A percentile compares a stretch with the other conserved stretches of the same genome.
phyloP scores from a whole-genome alignment of 768 basidiomycete genomes.

The Mrakia frigida region DNA sequence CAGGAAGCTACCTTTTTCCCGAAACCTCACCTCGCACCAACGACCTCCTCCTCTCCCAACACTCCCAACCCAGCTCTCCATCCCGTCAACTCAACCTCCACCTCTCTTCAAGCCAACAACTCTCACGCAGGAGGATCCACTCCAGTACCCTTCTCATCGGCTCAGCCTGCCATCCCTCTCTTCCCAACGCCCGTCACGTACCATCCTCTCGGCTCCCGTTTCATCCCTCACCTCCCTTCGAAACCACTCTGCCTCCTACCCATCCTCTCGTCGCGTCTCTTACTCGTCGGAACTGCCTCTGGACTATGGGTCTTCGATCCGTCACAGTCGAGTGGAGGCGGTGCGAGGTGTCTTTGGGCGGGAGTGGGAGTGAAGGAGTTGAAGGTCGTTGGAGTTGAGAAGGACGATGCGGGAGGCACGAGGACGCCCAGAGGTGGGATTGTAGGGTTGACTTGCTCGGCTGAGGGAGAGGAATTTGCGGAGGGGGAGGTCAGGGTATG shows the following conservation, averaged over 20 bases:
- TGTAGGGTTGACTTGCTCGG: neutral
- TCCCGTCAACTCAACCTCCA: neutral
- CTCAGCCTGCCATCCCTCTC: constrained; percentile 4
- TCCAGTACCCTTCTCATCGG: neutral
- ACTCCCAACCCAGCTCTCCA: neutral
- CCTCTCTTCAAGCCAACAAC: constrained; percentile 3
- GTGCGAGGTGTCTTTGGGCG: constrained; percentile 11
- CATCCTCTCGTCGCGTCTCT: neutral
- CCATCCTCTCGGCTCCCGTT: constrained; percentile 19
- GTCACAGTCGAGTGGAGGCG: neutral
- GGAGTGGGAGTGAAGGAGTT: constrained; percentile 14
- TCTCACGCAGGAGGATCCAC: neutral
- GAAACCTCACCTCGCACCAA: neutral
- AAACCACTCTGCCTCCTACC: constrained; percentile 14
- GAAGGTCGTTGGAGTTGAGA: constrained; percentile 2
- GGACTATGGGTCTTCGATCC: constrained; percentile 18
- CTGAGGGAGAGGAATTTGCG: neutral
- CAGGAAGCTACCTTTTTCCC: constrained; percentile 10
- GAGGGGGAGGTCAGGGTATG: constrained; percentile 18
- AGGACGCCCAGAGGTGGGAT: constrained; percentile 16
- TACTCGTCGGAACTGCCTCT: constrained; percentile 9
- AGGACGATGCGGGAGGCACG: constrained; percentile 1
- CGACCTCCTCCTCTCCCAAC: neutral
- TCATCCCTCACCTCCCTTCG: constrained; percentile 26
- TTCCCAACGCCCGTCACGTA: constrained; percentile 8